These are phyloP conservation scores for Pleurotus giganteus DNA, from an alignment of 768 basidiomycete genomes.

Conservation along the genomic window DNA sequence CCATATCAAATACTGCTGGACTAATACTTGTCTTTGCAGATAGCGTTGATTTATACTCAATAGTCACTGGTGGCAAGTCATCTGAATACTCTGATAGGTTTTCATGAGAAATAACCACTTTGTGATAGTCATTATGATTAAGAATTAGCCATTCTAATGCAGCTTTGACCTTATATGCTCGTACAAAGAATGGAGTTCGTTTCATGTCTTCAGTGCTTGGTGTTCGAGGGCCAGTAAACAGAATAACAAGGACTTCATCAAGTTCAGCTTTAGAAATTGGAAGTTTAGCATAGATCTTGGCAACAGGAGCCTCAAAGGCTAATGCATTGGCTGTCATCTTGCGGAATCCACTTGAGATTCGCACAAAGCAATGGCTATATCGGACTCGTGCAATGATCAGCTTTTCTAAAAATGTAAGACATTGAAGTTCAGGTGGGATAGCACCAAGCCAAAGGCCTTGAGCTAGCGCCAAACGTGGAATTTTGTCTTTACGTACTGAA, in stretches of 20 bases:
- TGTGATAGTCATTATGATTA: slow-evolving; percentile 23
- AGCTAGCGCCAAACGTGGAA: slow-evolving; percentile 20
- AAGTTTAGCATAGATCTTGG: slow-evolving; percentile 17
- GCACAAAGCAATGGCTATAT: slow-evolving; percentile 21
- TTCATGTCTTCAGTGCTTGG: slow-evolving; percentile 15
- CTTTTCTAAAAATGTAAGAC: slow-evolving; percentile 22
- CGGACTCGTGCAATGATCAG: slow-evolving; percentile 14
- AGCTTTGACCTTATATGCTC: slow-evolving; percentile 15
- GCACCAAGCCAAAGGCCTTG: slow-evolving; percentile 32
- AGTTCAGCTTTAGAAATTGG: slow-evolving; percentile 20
- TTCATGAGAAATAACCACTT: slow-evolving; percentile 20
- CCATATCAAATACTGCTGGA: slow-evolving; percentile 15
- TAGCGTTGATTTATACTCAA: slow-evolving; percentile 11
- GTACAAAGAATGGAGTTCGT: slow-evolving; percentile 22
- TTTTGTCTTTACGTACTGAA: slow-evolving; percentile 5
- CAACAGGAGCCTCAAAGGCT: slow-evolving; percentile 20
- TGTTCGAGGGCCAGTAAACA: slow-evolving; percentile 11
- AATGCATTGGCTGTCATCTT: slow-evolving; percentile 25
- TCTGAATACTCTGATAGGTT: slow-evolving; percentile 16
- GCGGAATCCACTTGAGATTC: slow-evolving; percentile 12
- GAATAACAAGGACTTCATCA: slow-evolving; percentile 19
- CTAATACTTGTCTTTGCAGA: slow-evolving; percentile 11
- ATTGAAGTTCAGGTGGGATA: slow-evolving; percentile 20
- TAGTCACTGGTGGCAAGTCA: slow-evolving; percentile 11
- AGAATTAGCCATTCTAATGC: slow-evolving; percentile 26